Base-by-base conservation (phyloP, 257 asterid species). In the Solanum bulbocastanum region DNA sequence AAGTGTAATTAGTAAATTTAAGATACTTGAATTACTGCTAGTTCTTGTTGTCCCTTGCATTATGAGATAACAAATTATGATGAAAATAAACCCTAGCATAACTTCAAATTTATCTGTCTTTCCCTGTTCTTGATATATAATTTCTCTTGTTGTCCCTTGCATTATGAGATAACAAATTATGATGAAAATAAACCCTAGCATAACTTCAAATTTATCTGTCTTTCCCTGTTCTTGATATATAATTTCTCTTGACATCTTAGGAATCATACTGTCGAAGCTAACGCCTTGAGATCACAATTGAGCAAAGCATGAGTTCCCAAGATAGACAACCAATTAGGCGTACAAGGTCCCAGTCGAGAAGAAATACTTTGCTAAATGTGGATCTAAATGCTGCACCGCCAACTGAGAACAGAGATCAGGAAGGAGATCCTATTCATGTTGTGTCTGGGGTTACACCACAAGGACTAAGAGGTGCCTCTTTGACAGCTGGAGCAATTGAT, bases 311-410 rank as follows among this genome's bases (percentile, higher is more conserved):
- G 92, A 90, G 91, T 71, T 44, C 87, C 83, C 87, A 74, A 83
- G 92, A 90, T n/a, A 85, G 46, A 35, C 90, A 69, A 16, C 87
- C 76, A 20, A 8, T 16, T 22, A 90, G 88, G 44, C 86, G 32
- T 76, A 44, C 88, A 27, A 90, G 90, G 91, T n/a, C 78, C 36
- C 83, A 11, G 4, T 78, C 84, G 18, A 87, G 89, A 84, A 86
- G 90, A 81, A 86, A 83, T 72, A 33, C 86, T 25, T 86, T 62
- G 16, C 44, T 88, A 62, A 39, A 86, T 44, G 83, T 88, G 87
- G 93, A 91, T 83, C 91, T 91, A 58, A 91, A 91, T 83, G 92
- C 23, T 8, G 79, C 30, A 15, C 91, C 91, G 13, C 86, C 90
- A 13, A 32, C 9, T 88, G 91, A 88, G 68, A 44, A 86, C 85